Evolutionary conservation across 352 stramenopile species (phyloP), one percentile per base, ranked within the genome.

Genomic region (Phytophthora tubulina): DNA sequence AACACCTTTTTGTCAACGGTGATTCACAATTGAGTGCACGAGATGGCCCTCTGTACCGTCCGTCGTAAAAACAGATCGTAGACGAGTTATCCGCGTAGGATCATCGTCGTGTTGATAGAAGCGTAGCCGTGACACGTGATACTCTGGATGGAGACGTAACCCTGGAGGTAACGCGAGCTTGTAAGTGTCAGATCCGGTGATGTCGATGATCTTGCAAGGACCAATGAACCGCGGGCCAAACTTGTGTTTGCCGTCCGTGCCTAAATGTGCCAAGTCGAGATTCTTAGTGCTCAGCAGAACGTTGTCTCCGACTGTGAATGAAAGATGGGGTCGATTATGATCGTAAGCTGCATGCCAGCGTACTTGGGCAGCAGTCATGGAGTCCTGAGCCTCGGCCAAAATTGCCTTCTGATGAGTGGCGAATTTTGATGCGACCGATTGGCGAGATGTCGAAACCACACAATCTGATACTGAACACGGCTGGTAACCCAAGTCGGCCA

Each of bases 401-500:
- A 68, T 46, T 17, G 13, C n/a, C n/a, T n/a, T n/a, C 60, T 68
- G 60, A 17, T 61, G 49, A 1, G 14, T 38, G 9, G 55, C 39
- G 35, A 68, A 68, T n/a, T 35, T 60, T 10, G 21, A 42, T 3
- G 59, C 49, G 9, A 17, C 17, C 1, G 35, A 21, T 6, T 8
- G 36, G 10, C 41, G 8, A 2, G 60, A 17, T 11, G 6, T 35
- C 2, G 60, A 35, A 13, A 68, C n/a, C 1, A 39, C 27, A 17
- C 50, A 61, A 55, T 68, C 60, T 2, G 41, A 14, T 0, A 61
- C 50, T 2, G 49, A 30, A 3, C 60, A 36, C 11, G 59, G 56
- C 5, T 61, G 36, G n/a, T 74, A 74, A 3, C 69, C 69, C 6
- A 72, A 36, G 32, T 75, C 68, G 11, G 63, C 61, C 15, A 65